Evolutionary conservation across 148 eudicot genomes (phyloP), one percentile per base, ranked within the genome.

Genomic region (Linanthus parryae): DNA sequence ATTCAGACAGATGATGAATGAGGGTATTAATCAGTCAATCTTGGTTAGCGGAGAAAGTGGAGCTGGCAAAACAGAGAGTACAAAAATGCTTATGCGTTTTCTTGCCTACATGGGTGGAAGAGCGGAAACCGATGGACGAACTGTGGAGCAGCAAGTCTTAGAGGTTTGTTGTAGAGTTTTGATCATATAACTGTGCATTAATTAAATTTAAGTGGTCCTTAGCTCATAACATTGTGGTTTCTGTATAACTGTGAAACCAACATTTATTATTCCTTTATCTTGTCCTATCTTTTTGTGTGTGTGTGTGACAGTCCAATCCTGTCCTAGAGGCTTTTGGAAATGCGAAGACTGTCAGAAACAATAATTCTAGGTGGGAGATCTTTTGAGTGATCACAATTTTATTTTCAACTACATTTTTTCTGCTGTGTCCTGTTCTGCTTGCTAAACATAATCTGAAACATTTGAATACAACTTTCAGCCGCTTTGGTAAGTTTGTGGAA

Each of bases 21-120:
- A 77, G 55, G 72, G 79, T 58, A 65, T 76, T 54, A 80, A 79
- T 56, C 86, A 80, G 51, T 49, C 86, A 39, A 73, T 80, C 54
- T 66, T 80, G 63, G 86, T 80, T 52, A 80, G 86, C 54, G 86
- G 86, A 29, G 86, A 80, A 68, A 80, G 86, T 65, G 86, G 86
- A 61, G 80, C 86, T 62, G 86, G 86, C 58, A 80, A 80, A 71
- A 80, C 86, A 25, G 86, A 80, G 44, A 67, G 70, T 48, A 80
- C 86, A 34, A 80, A 80, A 66, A 70, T 71, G 71, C 82, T 80
- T 62, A 80, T 80, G 86, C 80, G 60, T 15, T 80, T 70, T 73
- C 80, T 80, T 51, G 86, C 86, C 40, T 80, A 45, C 62, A 76
- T 80, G 82, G 82, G 86, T 22, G 86, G 86, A 52, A 74, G 70